Base-by-base conservation (phyloP, 139 green algal genomes). In the Coccomyxa sp. region DNA sequence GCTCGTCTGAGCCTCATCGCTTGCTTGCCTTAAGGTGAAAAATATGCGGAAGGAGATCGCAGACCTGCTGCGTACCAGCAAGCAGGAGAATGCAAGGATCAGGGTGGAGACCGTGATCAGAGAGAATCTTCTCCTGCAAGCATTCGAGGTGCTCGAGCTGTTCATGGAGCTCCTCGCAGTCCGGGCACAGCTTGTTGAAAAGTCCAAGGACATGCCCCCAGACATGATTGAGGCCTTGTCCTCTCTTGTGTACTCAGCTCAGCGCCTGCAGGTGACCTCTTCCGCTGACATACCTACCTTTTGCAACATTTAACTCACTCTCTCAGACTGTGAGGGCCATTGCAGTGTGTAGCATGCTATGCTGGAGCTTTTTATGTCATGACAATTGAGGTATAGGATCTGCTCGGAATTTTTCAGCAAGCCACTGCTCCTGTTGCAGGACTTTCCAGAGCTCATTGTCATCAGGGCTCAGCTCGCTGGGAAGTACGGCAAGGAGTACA, bases 141-240 rank as follows among this genome's bases (percentile, higher is more conserved):
- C 92, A 0, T 98, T 90, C 74, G 94, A 98, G 27, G 89, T 97
- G 1, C 78, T 98, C 70, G 94, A 98, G 87, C 85, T 98, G 38
- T 98, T 95, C 81, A 81, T 95, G 22, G 94, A 98, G 88, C 89
- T 98, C 70, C 77, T 98, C 74, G 79, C 85, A 6, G 89, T 97
- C 36, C 89, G 94, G 0, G 77, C 90, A 29, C 81, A 86, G 39
- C 85, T 98, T 44, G 86, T 98, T 27, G 84, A 92, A 34, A 91
- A 91, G 81, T 89, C 78, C 70, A 90, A 92, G 78, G 89, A 93
- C 36, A 82, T 93, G 10, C 91, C 93, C 2, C 76, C 81, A 0
- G 92, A 97, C 83, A 92, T 96, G 88, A 82, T 87, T 31, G 92
- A 95, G 81, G 74, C 76, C 27, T 69, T 88, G 29, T 73, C 76